A percentile compares a stretch with the other conserved stretches of the same genome.
phyloP scores from a whole-genome alignment of 805 yeast species.

The Debaryomyces prosopidis region DNA sequence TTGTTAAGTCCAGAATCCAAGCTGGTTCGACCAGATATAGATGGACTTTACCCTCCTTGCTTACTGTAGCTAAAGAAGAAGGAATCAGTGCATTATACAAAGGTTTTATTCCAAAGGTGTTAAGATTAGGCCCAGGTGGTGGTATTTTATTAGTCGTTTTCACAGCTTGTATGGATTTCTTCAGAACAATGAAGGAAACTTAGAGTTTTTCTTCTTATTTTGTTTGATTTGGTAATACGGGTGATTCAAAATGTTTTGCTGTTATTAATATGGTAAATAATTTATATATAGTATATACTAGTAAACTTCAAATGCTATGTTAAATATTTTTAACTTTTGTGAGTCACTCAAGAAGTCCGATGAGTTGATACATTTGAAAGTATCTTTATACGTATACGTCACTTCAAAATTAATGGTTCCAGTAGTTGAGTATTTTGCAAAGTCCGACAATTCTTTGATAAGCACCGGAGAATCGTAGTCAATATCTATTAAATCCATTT shows the following conservation, averaged over 20 bases:
- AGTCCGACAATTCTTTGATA: conserved; percentile 11
- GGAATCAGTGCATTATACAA: conserved; percentile 90
- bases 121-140: conserved; percentile 99
- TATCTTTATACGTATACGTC: conserved; percentile 19
- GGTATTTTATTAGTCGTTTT: conserved; percentile 97
- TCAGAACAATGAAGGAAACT: conserved; percentile 53
- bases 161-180: conserved; percentile 92
- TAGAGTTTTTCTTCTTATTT: not conserved
- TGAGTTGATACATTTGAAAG: conserved; percentile 13
- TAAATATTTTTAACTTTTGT: conserved; percentile 4
- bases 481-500: conserved; percentile 20
- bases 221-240: not conserved
- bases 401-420: not conserved
- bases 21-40: conserved; percentile 85
- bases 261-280: conserved; percentile 19
- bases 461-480: conserved; percentile 31
- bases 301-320: conserved; percentile 3
- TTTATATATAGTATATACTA: conserved; percentile 1
- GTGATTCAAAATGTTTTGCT: too few relatives aligned
- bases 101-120: conserved; percentile 95
- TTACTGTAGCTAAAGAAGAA: conserved; percentile 80
- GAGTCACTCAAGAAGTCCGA: not conserved
- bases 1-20: conserved; percentile 95
- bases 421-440: not conserved
- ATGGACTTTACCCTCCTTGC: conserved; percentile 86